A percentile compares a stretch with the other conserved stretches of the same genome.
Evolutionary conservation across 805 yeast species (phyloP).

Genomic region (Myxozyma udenii): DNA sequence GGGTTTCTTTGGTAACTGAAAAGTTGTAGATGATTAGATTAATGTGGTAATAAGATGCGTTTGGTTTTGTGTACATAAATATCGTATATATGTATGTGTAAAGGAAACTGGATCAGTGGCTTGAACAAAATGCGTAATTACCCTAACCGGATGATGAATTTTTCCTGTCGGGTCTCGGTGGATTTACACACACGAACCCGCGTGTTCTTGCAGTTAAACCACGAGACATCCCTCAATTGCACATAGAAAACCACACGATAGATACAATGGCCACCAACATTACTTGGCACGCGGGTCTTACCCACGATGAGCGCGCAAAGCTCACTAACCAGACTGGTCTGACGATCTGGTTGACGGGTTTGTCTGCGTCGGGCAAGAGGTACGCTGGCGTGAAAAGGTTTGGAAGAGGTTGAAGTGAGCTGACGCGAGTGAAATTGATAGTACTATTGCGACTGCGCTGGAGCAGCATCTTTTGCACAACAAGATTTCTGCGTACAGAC

Average conservation of each 20-base stretch:
- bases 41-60: neutral
- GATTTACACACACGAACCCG: too few species aligned
- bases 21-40: neutral
- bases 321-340: conserved; percentile 79
- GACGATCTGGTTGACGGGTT: conserved; percentile 93
- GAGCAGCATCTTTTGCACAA: conserved; percentile 75
- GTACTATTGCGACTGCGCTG: conserved; percentile 90
- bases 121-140: too few species aligned
- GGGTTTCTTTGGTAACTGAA: conserved; percentile 62
- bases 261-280: conserved; percentile 91
- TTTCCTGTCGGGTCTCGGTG: too few species aligned
- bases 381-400: conserved; percentile 1
- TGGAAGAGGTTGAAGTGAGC: neutral
- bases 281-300: conserved; percentile 90
- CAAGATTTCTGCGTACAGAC: conserved; percentile 73
- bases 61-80: neutral
- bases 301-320: conserved; percentile 72
- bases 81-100: too few species aligned
- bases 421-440: neutral
- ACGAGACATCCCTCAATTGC: too few species aligned
- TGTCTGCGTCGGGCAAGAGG: conserved; percentile 88
- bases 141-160: too few species aligned
- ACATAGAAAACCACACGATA: too few species aligned
- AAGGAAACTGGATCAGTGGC: too few species aligned
- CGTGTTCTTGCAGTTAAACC: too few species aligned